phyloP scores from a whole-genome alignment of 2,329 filamentous ascomycete genomes.

The Cercospora janseana region DNA sequence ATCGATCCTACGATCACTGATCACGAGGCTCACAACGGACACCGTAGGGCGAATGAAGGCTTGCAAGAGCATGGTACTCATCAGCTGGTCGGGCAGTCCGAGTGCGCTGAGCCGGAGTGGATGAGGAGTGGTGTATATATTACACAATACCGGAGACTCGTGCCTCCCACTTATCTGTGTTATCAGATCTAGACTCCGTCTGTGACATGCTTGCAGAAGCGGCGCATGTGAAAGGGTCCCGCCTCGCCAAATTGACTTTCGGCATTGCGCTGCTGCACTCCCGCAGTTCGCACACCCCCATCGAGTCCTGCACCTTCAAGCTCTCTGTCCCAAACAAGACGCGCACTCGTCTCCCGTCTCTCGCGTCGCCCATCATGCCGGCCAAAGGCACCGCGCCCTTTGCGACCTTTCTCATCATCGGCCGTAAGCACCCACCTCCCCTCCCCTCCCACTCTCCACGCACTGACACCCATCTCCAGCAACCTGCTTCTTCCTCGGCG shows the following conservation, averaged over 20 bases:
- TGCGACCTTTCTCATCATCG: slow-evolving; percentile 94
- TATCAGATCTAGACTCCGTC: too few relatives aligned
- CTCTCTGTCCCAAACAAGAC: background rate
- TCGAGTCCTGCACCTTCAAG: background rate
- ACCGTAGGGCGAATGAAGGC: too few relatives aligned
- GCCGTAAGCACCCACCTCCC: slow-evolving; percentile 62
- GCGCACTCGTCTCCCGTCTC: background rate
- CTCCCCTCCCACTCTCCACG: background rate
- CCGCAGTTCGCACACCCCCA: background rate
- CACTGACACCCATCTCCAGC: slow-evolving; percentile 36
- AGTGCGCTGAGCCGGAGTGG: too few relatives aligned
- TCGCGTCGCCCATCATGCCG: slow-evolving; percentile 30
- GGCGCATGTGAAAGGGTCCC: slow-evolving; percentile 3
- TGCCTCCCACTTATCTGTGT: too few relatives aligned
- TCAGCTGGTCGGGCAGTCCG: too few relatives aligned
- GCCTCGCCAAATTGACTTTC: slow-evolving; percentile 1
- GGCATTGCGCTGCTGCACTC: slow-evolving; percentile 2
- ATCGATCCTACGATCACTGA: too few relatives aligned
- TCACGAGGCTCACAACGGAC: too few relatives aligned
- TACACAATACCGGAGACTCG: too few relatives aligned
- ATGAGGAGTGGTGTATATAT: too few relatives aligned
- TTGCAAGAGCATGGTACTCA: too few relatives aligned
- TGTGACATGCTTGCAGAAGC: background rate
- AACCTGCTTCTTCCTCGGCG: slow-evolving; percentile 95
- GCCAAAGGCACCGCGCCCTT: slow-evolving; percentile 56